phyloP scores from a whole-genome alignment of 805 yeast genomes.

The Candida sithepensis region DNA sequence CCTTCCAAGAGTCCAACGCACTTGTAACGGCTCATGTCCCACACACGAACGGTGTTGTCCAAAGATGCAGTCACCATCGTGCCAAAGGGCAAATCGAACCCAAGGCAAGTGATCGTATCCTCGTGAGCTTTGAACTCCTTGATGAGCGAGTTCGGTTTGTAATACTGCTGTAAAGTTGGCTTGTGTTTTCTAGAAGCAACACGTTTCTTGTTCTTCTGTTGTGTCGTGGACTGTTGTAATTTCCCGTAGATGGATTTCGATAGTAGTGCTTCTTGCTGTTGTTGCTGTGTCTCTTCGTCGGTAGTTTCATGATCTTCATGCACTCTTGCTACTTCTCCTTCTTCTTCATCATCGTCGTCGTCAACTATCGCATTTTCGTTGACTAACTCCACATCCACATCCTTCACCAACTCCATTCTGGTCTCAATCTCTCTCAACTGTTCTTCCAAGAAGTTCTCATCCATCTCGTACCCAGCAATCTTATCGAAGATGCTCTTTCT shows the following conservation, averaged over 20 bases:
- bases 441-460: constrained; percentile 53
- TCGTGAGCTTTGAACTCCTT: constrained; percentile 49
- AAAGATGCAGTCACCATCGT: constrained; percentile 71
- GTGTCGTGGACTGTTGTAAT: constrained; percentile 28
- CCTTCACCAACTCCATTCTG: constrained; percentile 41
- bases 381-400: constrained; percentile 24
- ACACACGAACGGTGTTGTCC: constrained; percentile 75
- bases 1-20: constrained; percentile 54
- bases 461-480: constrained; percentile 57
- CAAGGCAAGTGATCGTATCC: constrained; percentile 52
- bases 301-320: constrained; percentile 14
- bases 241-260: constrained; percentile 44
- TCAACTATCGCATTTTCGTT: constrained; percentile 7
- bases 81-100: constrained; percentile 73
- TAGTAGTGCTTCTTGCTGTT: constrained; percentile 29
- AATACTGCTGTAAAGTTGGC: constrained; percentile 64
- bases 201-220: constrained; percentile 25
- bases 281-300: too few species aligned
- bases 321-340: constrained; percentile 10
- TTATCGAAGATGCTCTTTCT: constrained; percentile 54
- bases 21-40: constrained; percentile 68
- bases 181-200: constrained; percentile 42
- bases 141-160: constrained; percentile 55
- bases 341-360: constrained; percentile 11
- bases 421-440: constrained; percentile 41